Evolutionary conservation across 2,329 filamentous ascomycete genomes (phyloP).

Genomic region (Aspergillus sp.): DNA sequence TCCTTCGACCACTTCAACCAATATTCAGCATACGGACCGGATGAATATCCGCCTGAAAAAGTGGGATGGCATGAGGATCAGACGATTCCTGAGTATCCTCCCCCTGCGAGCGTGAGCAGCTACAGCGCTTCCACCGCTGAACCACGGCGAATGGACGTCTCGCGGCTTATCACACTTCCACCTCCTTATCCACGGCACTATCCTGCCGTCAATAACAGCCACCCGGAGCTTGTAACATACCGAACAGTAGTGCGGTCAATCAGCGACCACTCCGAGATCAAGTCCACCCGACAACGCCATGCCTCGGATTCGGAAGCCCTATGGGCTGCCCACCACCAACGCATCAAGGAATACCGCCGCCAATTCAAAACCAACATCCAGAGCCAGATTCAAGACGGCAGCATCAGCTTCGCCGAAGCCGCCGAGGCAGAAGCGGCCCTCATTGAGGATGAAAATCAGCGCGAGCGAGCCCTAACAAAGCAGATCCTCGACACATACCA

Average conservation of each 20-base stretch:
- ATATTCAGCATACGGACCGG: conserved; percentile 49
- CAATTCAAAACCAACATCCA: conserved; percentile 76
- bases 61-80: conserved; percentile 59
- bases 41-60: conserved; percentile 70
- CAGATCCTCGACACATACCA: conserved; percentile 85
- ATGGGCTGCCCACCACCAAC: conserved; percentile 56
- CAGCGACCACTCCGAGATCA: conserved; percentile 73
- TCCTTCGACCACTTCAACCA: conserved; percentile 29
- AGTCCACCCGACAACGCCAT: conserved; percentile 64
- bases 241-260: conserved; percentile 74
- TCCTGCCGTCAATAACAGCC: conserved; percentile 93
- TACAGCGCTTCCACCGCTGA: conserved; percentile 34
- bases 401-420: conserved; percentile 81
- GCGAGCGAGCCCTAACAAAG: conserved; percentile 74
- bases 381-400: conserved; percentile 75
- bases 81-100: conserved; percentile 26
- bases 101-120: conserved; percentile 21
- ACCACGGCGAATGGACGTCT: conserved; percentile 75
- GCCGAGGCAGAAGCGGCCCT: conserved; percentile 79
- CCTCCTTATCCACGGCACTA: conserved; percentile 94
- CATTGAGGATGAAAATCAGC: conserved; percentile 69
- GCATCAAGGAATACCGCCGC: conserved; percentile 64
- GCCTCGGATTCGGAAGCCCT: conserved; percentile 56
- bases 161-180: conserved; percentile 86
- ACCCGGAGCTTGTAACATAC: conserved; percentile 82